phyloP scores from a whole-genome alignment of 495 filamentous ascomycete genomes.

The Tuber umbilicatum region DNA sequence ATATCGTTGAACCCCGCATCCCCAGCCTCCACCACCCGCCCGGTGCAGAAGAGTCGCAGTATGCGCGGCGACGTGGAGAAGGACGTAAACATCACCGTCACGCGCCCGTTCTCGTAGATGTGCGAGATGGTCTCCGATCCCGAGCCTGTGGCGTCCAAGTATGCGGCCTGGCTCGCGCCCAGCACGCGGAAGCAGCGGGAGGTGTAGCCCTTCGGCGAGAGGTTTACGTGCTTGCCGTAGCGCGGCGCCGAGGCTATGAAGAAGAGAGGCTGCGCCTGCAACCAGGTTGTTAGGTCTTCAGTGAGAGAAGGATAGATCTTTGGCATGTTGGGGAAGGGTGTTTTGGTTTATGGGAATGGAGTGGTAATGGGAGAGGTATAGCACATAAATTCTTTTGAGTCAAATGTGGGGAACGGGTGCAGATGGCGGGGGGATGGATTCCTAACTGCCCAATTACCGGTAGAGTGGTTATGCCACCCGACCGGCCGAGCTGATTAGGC shows the following conservation, averaged over 20 bases:
- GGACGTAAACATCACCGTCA: conserved; percentile 65
- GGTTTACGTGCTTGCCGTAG: conserved; percentile 48
- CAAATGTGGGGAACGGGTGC: not conserved
- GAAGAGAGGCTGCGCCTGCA: conserved; percentile 58
- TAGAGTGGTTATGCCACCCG: not conserved
- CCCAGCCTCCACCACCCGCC: conserved; percentile 57
- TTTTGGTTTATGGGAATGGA: not conserved
- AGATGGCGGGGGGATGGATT: not conserved
- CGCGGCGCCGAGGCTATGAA: conserved; percentile 60
- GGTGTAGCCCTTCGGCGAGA: conserved; percentile 63
- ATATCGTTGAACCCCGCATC: conserved; percentile 47
- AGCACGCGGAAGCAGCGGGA: conserved; percentile 55
- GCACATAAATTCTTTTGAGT: not conserved
- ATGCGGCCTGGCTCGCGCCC: conserved; percentile 55
- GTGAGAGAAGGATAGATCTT: conserved; percentile 58
- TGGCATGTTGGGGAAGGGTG: conserved; percentile 48
- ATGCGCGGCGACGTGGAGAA: conserved; percentile 62
- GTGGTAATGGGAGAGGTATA: not conserved
- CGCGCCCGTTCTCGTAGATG: conserved; percentile 66
- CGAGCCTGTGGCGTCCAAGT: conserved; percentile 64
- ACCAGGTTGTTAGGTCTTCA: conserved; percentile 52
- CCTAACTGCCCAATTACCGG: not conserved
- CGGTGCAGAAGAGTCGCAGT: conserved; percentile 62
- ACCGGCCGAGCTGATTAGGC: not conserved
- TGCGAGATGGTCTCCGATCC: conserved; percentile 68